phyloP scores from a whole-genome alignment of 2,329 filamentous ascomycete species.

The Hymenoscyphus occultus region DNA sequence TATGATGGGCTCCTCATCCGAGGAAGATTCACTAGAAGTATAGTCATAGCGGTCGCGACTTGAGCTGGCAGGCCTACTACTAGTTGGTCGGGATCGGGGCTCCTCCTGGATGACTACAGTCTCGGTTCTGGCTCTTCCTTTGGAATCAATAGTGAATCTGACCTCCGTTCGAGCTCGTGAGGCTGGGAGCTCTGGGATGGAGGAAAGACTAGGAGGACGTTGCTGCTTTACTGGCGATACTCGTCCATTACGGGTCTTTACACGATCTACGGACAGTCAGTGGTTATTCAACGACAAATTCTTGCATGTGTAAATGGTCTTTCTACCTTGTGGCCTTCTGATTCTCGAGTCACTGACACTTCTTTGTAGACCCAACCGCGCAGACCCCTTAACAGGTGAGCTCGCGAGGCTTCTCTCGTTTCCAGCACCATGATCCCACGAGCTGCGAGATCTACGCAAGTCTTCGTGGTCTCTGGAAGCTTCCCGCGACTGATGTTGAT shows the following conservation, averaged over 20 bases:
- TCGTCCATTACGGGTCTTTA: conserved; percentile 28
- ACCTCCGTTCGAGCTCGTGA: conserved; percentile 52
- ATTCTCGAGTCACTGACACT: conserved; percentile 33
- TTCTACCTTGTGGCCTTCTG: conserved; percentile 27
- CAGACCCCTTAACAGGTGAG: conserved; percentile 34
- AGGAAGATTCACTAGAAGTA: conserved; percentile 51
- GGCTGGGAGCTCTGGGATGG: conserved; percentile 53
- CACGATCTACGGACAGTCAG: conserved; percentile 25
- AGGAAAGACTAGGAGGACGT: conserved; percentile 49
- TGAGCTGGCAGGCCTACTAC: conserved; percentile 20
- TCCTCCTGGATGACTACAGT: conserved; percentile 31
- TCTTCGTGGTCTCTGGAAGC: conserved; percentile 34
- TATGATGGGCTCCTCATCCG: conserved; percentile 63
- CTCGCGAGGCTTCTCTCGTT: conserved; percentile 31
- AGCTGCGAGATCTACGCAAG: conserved; percentile 29
- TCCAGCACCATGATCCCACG: conserved; percentile 25
- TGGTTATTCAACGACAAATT: conserved; percentile 4
- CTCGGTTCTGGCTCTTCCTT: conserved; percentile 45
- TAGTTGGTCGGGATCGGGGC: conserved; percentile 17
- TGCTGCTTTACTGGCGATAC: conserved; percentile 51
- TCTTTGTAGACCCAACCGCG: conserved; percentile 29
- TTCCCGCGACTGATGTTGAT: conserved; percentile 36
- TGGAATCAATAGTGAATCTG: conserved; percentile 61
- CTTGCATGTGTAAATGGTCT: neutral
- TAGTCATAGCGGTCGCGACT: conserved; percentile 43